Evolutionary conservation across 1,284 basidiomycete genomes (phyloP).

Genomic region (Leccinum pallidistipes): DNA sequence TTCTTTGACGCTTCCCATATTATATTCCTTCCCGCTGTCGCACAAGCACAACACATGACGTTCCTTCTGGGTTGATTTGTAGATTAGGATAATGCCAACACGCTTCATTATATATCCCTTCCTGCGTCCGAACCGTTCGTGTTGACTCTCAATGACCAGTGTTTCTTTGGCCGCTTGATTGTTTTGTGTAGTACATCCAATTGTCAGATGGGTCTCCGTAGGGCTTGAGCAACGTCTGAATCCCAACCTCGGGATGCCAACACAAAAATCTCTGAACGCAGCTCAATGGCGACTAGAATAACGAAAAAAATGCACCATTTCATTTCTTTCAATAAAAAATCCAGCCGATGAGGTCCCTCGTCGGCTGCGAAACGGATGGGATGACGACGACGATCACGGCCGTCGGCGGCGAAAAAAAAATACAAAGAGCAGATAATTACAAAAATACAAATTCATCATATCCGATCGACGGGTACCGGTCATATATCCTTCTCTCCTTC

Average conservation of each 20-base stretch:
- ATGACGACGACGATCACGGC: background rate
- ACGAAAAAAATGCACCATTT: background rate
- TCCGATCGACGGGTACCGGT: background rate
- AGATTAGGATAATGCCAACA: constrained; percentile 17
- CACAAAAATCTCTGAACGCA: background rate
- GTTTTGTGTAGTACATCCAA: background rate
- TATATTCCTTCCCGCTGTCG: background rate
- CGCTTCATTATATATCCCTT: constrained; percentile 1
- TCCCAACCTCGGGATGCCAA: background rate
- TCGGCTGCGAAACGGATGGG: background rate
- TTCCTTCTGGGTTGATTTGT: constrained; percentile 11
- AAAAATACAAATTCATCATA: background rate
- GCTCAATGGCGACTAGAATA: background rate
- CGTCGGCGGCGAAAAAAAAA: background rate
- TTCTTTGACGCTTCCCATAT: background rate
- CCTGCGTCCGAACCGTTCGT: background rate
- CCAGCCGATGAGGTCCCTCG: background rate
- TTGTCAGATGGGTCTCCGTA: constrained; percentile 4
- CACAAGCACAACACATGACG: constrained; percentile 1
- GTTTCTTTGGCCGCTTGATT: background rate
- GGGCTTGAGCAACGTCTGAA: background rate
- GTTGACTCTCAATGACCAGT: background rate
- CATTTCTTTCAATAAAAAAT: background rate
- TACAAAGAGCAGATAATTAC: background rate
- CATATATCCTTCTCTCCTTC: background rate